phyloP scores from a whole-genome alignment of 2,329 filamentous ascomycete genomes.

The Botryotinia calthae region DNA sequence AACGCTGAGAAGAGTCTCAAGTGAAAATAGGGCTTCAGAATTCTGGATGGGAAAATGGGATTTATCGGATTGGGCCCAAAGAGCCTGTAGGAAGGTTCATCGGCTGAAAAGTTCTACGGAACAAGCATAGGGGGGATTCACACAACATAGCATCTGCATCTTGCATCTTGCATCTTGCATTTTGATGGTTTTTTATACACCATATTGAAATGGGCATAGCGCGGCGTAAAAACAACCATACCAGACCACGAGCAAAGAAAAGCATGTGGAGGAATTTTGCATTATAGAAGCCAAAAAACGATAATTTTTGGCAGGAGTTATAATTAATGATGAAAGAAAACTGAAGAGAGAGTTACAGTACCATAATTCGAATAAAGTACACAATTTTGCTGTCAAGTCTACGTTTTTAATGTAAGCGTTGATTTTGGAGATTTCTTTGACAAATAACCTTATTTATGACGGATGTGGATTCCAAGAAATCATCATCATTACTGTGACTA shows the following conservation, averaged over 20 bases:
- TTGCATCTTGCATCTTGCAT: conserved; percentile 2
- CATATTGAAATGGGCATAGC: conserved; percentile 12
- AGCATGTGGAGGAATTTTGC: conserved; percentile 13
- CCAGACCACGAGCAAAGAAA: conserved; percentile 12
- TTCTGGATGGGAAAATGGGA: not conserved
- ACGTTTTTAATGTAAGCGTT: not conserved
- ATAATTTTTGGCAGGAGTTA: conserved; percentile 1
- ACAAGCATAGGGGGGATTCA: not conserved
- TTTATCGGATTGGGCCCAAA: not conserved
- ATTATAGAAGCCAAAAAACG: conserved; percentile 2
- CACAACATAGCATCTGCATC: conserved; percentile 2
- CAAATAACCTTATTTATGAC: not conserved
- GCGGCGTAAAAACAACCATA: conserved; percentile 14
- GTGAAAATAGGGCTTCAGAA: not conserved
- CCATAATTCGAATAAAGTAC: not conserved
- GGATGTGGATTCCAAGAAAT: not conserved
- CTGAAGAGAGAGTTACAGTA: not conserved
- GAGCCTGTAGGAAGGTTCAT: not conserved
- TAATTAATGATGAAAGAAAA: conserved; percentile 5
- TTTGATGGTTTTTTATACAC: not conserved
- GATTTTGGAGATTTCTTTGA: not conserved
- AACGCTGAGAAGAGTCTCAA: not conserved
- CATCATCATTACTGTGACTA: not conserved
- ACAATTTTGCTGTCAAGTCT: not conserved
- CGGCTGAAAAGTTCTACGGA: not conserved